Evolutionary conservation across 2,329 filamentous ascomycete species (phyloP), one percentile per base, ranked within the genome.

Genomic region (Dactylellina haptotyla): DNA sequence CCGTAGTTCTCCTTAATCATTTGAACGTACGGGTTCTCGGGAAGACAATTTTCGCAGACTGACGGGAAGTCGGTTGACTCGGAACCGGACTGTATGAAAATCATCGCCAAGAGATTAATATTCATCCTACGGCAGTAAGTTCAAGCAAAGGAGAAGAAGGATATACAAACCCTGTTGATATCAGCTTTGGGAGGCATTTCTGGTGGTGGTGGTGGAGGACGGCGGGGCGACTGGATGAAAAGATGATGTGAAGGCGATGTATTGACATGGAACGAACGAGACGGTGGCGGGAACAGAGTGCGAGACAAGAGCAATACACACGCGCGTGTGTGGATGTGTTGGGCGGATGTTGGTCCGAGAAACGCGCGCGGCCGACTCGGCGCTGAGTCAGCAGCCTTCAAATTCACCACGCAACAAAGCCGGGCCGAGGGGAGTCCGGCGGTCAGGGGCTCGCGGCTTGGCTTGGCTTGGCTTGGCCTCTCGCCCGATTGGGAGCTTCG

Each of bases 1-100:
- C 93, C 95, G 79, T 96, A 89, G 81, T 99, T 94, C 80, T 98
- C 93, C 82, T 99, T 99, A 73, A 99, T 85, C 93, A 99, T 98
- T 82, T 98, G 95, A 45, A 99, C 95, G 79, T 96, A 99, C 1
- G 94, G 94, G 79, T 98, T 98, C 75, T 97, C 93, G 14, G 94
- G 93, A 1, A 99, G 87, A 81, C 95, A 99, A 79, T 89, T 93
- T 82, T 99, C 95, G 77, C 88, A 95, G 32, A 95, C 90, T 1
- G 90, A 93, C 6, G 92, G 92, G 79, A 95, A 93, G 81, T 95
- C 92, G 53, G 92, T 95, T 30, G 92, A 90, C 82, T 99, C 95
- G 93, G 93, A 97, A 71, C 95, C 95, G 16, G 93, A 95, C 61
- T 95, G 88, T 0, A 23, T 3, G 4, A 25, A 6, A 5, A 53